Evolutionary conservation across 345 rosid species (phyloP), one percentile per base, ranked within the genome.

Genomic region (Garcia nutans): DNA sequence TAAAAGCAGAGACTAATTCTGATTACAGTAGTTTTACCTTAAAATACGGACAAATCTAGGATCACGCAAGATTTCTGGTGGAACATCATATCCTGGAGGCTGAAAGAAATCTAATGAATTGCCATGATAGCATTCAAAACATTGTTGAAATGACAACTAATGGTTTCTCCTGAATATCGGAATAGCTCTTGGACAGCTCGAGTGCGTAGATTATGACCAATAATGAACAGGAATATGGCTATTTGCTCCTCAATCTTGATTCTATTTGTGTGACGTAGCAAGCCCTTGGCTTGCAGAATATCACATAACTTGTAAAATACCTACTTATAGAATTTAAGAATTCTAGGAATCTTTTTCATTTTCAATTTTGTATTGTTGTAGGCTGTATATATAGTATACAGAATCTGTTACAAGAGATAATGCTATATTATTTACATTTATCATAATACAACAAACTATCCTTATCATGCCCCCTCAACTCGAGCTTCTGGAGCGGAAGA

Each of bases 141-240:
- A 81, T 92, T 92, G 89, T 94, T 92, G 85, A 94, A 94, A 81
- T 94, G 97, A 68, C 97, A 93, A 76, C 98, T 94, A 22, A 92
- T 94, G 22, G 98, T 92, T 83, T 92, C 98, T 26, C 98, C 97
- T 2, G 97, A 92, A 83, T 90, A 92, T 68, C 84, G 78, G 72
- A 91, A 92, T 42, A 85, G 55, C 67, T 92, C 95, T 83, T 91
- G 97, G 47, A 91, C 95, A 79, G 97, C 98, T 61, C 97, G 87
- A 60, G 95, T 94, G 37, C 97, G 90, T 49, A 90, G 87, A 70
- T 91, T 92, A 78, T 94, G 98, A 56, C 98, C 97, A 49, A 92
- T 65, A 70, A 94, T 90, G 84, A 89, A 90, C 79, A 94, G 74
- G 79, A 94, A 92, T 67, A 92, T 94, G 56, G 93, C 97, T 74